A percentile compares a stretch with the other conserved stretches of the same genome.
phyloP scores from a whole-genome alignment of 164 flowering plant species.

The Stephania yunnanensis region DNA sequence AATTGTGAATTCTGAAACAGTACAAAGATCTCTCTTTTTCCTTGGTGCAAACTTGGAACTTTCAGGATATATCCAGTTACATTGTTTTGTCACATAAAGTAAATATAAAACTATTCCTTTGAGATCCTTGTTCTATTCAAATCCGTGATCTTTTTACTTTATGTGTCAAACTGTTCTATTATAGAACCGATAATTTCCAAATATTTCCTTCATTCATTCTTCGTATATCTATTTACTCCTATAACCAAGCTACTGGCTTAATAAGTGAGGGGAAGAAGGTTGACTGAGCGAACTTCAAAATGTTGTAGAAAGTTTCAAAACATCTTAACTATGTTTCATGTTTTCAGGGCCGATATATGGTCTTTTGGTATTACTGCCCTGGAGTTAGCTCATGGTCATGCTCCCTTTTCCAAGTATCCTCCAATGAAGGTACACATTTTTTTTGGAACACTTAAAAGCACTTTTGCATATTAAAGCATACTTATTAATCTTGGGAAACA shows the following conservation, averaged over 20 bases:
- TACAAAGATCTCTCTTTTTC: neutral
- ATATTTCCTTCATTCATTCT: neutral
- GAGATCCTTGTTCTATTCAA: no score
- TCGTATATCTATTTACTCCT: neutral
- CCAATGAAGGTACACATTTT: slow-evolving; percentile 57
- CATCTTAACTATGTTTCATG: neutral
- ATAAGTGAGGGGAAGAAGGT: neutral
- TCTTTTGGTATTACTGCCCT: slow-evolving; percentile 69
- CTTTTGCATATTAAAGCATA: neutral
- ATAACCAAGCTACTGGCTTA: neutral
- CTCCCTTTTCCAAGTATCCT: slow-evolving; percentile 71
- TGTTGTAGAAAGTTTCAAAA: neutral
- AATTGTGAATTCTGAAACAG: neutral
- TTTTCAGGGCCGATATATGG: slow-evolving; percentile 65
- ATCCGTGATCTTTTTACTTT: no score
- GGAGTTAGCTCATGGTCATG: slow-evolving; percentile 77
- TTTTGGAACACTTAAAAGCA: neutral
- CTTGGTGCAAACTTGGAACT: neutral
- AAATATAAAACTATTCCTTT: neutral
- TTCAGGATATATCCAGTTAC: neutral
- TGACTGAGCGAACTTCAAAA: neutral
- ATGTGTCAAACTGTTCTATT: neutral
- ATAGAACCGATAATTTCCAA: neutral
- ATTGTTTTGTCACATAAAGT: neutral
- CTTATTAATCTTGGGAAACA: neutral